Evolutionary conservation across 139 green algal genomes (phyloP).

Genomic region (Chlorella sp.): DNA sequence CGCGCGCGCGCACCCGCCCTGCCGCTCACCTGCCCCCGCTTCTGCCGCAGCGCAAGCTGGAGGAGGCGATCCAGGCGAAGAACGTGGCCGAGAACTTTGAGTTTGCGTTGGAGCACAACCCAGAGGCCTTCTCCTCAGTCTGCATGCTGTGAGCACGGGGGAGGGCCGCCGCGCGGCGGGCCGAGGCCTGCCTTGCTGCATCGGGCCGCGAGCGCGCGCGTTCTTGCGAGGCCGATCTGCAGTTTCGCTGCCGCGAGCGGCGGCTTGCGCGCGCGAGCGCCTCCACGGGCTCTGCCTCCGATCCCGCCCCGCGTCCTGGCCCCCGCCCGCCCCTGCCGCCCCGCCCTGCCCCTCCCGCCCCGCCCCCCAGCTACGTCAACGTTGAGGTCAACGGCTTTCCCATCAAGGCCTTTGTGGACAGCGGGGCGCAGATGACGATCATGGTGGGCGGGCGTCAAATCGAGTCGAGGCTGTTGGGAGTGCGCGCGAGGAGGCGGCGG

Average conservation of each 20-base stretch:
- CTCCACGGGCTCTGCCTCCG: too few relatives aligned
- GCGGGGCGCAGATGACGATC: slow-evolving; percentile 69
- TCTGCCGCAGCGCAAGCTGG: slow-evolving; percentile 61
- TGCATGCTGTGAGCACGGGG: slow-evolving; percentile 65
- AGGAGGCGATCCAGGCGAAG: slow-evolving; percentile 85
- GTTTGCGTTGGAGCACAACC: slow-evolving; percentile 87
- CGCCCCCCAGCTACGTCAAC: slow-evolving; percentile 62
- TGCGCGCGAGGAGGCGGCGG: too few relatives aligned
- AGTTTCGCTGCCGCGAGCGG: too few relatives aligned
- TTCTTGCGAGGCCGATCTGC: too few relatives aligned
- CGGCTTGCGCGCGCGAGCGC: too few relatives aligned
- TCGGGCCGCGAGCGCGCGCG: too few relatives aligned
- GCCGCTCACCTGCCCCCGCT: not conserved
- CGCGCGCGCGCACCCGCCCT: not conserved
- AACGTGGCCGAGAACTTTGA: slow-evolving; percentile 93
- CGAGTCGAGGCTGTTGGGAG: too few relatives aligned
- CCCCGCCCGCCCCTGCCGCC: too few relatives aligned
- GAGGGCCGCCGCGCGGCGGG: too few relatives aligned
- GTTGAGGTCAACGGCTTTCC: slow-evolving; percentile 80
- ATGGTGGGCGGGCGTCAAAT: too few relatives aligned
- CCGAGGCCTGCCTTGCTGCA: too few relatives aligned
- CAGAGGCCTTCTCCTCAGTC: slow-evolving; percentile 79
- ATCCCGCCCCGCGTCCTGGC: too few relatives aligned
- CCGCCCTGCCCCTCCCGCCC: not conserved
- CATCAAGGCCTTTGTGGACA: slow-evolving; percentile 85